Conservation (phyloP, 768 basidiomycete genomes). For the Cytidiella melzeri region DNA sequence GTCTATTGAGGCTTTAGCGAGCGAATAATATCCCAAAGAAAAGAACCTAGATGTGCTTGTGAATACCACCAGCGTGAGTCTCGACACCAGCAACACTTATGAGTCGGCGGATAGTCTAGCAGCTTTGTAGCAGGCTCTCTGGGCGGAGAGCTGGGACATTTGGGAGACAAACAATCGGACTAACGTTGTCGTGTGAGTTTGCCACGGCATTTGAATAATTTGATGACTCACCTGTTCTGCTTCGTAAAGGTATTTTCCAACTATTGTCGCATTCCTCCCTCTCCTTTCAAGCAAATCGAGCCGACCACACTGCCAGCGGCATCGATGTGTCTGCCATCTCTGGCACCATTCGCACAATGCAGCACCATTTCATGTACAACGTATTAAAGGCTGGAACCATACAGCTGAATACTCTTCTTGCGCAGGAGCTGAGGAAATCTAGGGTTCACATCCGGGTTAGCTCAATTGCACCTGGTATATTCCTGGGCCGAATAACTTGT, state of each 20-base stretch:
- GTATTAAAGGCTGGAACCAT: constrained; percentile 34
- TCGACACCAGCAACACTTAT: constrained; percentile 19
- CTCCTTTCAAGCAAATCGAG: constrained; percentile 31
- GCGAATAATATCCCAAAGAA: constrained; percentile 21
- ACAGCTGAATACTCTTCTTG: constrained; percentile 30
- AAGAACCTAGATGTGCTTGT: constrained; percentile 29
- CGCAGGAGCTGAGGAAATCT: constrained; percentile 28
- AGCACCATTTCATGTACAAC: constrained; percentile 42
- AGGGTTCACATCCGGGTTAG: constrained; percentile 32
- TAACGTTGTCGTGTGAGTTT: constrained; percentile 27
- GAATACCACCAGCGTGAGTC: constrained; percentile 28
- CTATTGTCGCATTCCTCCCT: constrained; percentile 39
- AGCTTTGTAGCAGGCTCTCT: constrained; percentile 24
- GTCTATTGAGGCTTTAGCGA: constrained; percentile 22
- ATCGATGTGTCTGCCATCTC: constrained; percentile 39
- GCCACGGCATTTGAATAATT: neutral
- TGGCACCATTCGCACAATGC: constrained; percentile 35
- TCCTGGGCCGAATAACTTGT: constrained; percentile 33
- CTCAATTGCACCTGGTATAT: constrained; percentile 30
- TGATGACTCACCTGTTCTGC: neutral
- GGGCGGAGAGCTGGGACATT: constrained; percentile 22
- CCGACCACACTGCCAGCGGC: constrained; percentile 29
- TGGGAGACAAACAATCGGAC: constrained; percentile 29
- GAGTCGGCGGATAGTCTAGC: constrained; percentile 25
- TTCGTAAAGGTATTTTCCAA: constrained; percentile 38